Percentiles rank a stretch among this genome's conserved stretches.
These are phyloP conservation scores for Simmondsia chinensis DNA, from an alignment of 148 eudicot genomes.

Conservation along the genomic window DNA sequence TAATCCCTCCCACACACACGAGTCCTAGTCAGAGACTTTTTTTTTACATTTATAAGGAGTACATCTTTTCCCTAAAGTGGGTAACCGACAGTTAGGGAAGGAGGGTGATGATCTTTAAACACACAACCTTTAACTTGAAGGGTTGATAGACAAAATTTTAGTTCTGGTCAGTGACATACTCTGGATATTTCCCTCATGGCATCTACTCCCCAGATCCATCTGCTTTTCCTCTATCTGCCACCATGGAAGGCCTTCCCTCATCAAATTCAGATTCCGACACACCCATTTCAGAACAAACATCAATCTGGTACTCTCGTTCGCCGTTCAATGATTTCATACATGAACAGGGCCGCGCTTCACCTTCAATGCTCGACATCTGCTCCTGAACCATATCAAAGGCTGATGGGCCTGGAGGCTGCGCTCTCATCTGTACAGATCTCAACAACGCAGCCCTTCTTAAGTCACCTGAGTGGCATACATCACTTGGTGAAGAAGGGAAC, in stretches of 20 bases:
- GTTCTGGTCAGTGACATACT: too few species aligned
- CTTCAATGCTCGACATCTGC: slow-evolving; percentile 28
- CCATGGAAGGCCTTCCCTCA: slow-evolving; percentile 21
- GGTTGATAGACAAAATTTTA: too few species aligned
- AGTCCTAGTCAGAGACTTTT: too few species aligned
- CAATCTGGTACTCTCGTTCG: slow-evolving; percentile 41
- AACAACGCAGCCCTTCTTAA: slow-evolving; percentile 79
- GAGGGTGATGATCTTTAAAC: too few species aligned
- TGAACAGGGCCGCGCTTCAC: slow-evolving; percentile 43
- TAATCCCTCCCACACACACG: too few species aligned
- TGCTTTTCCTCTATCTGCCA: slow-evolving; percentile 20
- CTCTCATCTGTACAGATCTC: slow-evolving; percentile 90
- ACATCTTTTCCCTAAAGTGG: too few species aligned
- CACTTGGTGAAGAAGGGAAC: slow-evolving; percentile 96
- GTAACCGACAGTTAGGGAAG: too few species aligned
- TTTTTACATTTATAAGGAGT: too few species aligned
- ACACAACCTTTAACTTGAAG: too few species aligned
- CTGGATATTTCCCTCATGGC: too few species aligned
- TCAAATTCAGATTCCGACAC: slow-evolving; percentile 28
- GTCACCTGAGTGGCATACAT: slow-evolving; percentile 94
- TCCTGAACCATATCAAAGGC: slow-evolving; percentile 44
- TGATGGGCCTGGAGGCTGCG: slow-evolving; percentile 57
- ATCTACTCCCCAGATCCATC: slow-evolving; percentile 20
- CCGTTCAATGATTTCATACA: slow-evolving; percentile 52
- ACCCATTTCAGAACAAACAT: slow-evolving; percentile 26